Percentiles rank a stretch among this genome's conserved stretches.
These are phyloP conservation scores for Globisporangium spinosum DNA, from an alignment of 352 stramenopile species.

Conservation along the genomic window DNA sequence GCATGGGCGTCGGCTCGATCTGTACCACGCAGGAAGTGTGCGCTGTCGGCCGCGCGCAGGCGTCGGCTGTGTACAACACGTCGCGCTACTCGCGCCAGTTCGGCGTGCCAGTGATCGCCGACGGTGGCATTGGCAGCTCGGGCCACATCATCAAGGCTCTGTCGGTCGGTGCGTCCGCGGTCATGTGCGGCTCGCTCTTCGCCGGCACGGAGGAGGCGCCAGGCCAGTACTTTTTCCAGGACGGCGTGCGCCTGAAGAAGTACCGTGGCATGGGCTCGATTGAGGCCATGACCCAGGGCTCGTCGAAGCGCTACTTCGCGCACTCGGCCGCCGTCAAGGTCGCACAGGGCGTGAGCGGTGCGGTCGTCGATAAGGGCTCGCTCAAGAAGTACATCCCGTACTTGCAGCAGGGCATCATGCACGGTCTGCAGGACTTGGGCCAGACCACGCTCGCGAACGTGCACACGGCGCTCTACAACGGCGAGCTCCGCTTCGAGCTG, in stretches of 20 bases:
- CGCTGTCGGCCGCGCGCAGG: slow-evolving; percentile 97
- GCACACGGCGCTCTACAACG: slow-evolving; percentile 74
- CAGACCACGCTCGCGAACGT: slow-evolving; percentile 89
- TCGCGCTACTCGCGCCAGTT: slow-evolving; percentile 94
- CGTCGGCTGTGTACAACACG: slow-evolving; percentile 98
- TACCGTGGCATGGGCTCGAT: slow-evolving; percentile 99
- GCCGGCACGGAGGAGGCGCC: slow-evolving; percentile 98
- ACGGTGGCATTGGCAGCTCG: slow-evolving; percentile 98
- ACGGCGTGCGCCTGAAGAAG: slow-evolving; percentile 99
- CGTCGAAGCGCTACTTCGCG: slow-evolving; percentile 91
- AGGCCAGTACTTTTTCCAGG: slow-evolving; percentile 99
- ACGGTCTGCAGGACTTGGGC: slow-evolving; percentile 98
- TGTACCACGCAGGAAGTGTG: slow-evolving; percentile 99
- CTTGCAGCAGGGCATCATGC: slow-evolving; percentile 96
- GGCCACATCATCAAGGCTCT: slow-evolving; percentile 99
- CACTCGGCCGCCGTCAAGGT: slow-evolving; percentile 95
- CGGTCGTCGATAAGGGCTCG: slow-evolving; percentile 99
- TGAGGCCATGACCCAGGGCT: slow-evolving; percentile 98
- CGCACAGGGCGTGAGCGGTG: slow-evolving; percentile 97
- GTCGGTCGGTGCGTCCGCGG: slow-evolving; percentile 94
- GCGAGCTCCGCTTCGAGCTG: slow-evolving; percentile 95
- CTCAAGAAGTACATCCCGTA: slow-evolving; percentile 99
- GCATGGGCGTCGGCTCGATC: slow-evolving; percentile 99
- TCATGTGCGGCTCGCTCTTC: slow-evolving; percentile 99
- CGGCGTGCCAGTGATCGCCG: slow-evolving; percentile 97